Percentiles rank a stretch among this genome's conserved stretches.
phyloP scores from a whole-genome alignment of 176 grass and related monocot genomes.

The Alopecurus myosuroides region DNA sequence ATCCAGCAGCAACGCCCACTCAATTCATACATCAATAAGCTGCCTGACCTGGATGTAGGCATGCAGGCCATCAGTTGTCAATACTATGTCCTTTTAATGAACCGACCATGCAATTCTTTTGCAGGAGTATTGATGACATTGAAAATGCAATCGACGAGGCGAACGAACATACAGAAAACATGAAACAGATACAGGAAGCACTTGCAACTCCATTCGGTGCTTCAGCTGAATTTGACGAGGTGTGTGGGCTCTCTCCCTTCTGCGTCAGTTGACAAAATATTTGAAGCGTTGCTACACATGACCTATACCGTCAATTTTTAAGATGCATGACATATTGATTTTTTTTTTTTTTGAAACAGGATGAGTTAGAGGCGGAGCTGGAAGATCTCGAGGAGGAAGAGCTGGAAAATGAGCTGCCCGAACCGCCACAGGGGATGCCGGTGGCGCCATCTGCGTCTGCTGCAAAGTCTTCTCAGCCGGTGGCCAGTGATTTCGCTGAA shows the following conservation, averaged over 20 bases:
- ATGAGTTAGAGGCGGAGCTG: conserved; percentile 64
- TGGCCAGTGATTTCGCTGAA: conserved; percentile 27
- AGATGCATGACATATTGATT: neutral
- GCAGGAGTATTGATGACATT: conserved; percentile 63
- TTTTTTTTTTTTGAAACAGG: conserved; percentile 11
- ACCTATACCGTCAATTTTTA: neutral
- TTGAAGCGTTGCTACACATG: neutral
- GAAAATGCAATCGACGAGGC: conserved; percentile 48
- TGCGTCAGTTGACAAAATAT: neutral
- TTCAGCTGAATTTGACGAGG: conserved; percentile 67
- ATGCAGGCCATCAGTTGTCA: neutral
- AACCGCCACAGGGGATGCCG: neutral
- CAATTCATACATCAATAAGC: neutral
- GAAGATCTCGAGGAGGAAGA: conserved; percentile 60
- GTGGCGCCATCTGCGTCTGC: neutral
- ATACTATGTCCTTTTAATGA: neutral
- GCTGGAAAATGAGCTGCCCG: conserved; percentile 35
- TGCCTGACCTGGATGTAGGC: neutral
- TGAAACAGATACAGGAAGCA: conserved; percentile 63
- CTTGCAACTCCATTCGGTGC: conserved; percentile 38
- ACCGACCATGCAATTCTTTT: neutral
- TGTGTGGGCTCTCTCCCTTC: neutral
- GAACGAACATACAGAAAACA: conserved; percentile 49
- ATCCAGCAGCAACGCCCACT: neutral
- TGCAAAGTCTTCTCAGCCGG: conserved; percentile 1